Evolutionary conservation across 495 filamentous ascomycete genomes (phyloP).

Genomic region (Aspergillus taichungensis): DNA sequence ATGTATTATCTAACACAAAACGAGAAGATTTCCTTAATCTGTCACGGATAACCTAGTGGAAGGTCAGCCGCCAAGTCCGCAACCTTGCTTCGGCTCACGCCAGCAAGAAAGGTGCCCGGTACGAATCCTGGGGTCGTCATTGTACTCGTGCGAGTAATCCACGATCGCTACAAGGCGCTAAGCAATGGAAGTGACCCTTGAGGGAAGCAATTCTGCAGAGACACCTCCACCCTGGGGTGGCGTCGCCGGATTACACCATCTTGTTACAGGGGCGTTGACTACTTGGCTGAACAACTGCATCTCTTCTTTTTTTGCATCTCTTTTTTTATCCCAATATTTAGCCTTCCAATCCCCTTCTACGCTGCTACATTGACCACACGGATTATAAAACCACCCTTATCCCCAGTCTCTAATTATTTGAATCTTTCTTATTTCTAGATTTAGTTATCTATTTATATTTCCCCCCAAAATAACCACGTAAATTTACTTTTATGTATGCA

Average conservation of each 20-base stretch:
- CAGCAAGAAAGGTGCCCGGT: constrained; percentile 49
- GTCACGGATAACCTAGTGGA: constrained; percentile 42
- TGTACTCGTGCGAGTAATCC: constrained; percentile 54
- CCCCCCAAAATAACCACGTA: too few species aligned
- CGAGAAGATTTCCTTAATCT: constrained; percentile 20
- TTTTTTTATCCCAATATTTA: background rate
- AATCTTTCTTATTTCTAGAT: background rate
- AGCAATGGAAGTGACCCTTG: constrained; percentile 55
- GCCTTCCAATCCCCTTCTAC: too few species aligned
- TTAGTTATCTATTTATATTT: background rate
- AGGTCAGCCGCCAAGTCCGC: constrained; percentile 32
- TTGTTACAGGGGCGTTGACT: constrained; percentile 35
- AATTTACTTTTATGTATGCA: too few species aligned
- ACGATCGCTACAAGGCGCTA: constrained; percentile 47
- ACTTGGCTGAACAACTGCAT: constrained; percentile 32
- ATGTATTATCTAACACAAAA: background rate
- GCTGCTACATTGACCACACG: too few species aligned
- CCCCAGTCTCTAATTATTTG: too few species aligned
- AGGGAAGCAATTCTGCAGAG: constrained; percentile 62
- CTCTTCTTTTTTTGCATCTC: constrained; percentile 12
- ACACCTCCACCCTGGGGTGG: constrained; percentile 51
- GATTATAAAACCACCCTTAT: too few species aligned
- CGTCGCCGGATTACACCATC: constrained; percentile 50
- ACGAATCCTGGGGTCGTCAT: constrained; percentile 51
- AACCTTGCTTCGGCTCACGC: constrained; percentile 33